Evolutionary conservation across 805 yeast species (phyloP).

Genomic region (Nakazawaea pomicola): DNA sequence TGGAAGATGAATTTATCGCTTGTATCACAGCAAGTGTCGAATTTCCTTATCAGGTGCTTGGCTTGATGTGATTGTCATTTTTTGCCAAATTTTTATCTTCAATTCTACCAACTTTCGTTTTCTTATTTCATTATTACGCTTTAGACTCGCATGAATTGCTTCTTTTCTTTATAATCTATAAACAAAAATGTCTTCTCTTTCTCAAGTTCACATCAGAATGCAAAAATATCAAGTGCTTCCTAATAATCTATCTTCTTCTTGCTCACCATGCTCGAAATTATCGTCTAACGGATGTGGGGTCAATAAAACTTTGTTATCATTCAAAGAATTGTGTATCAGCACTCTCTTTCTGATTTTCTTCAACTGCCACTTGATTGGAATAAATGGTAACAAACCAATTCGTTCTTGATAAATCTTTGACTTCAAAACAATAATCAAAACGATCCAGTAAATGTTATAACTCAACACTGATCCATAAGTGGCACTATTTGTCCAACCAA

Average conservation of each 20-base stretch:
- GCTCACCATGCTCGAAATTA: conserved; percentile 3
- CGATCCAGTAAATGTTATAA: conserved; percentile 68
- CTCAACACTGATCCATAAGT: conserved; percentile 82
- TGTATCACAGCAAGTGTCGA: conserved; percentile 75
- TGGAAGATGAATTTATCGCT: conserved; percentile 73
- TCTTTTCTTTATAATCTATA: not conserved
- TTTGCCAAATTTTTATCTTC: not conserved
- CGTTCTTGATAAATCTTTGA: conserved; percentile 44
- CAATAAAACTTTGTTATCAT: conserved; percentile 5
- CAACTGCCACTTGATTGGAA: conserved; percentile 61
- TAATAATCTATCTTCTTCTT: conserved; percentile 1
- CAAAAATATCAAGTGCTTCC: not conserved
- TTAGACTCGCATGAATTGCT: too few species aligned
- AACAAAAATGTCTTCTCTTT: too few species aligned
- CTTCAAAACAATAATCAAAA: conserved; percentile 40
- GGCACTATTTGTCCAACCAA: conserved; percentile 95
- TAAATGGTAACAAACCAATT: conserved; percentile 51
- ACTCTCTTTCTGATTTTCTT: conserved; percentile 43
- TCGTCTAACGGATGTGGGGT: not conserved
- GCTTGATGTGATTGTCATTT: conserved; percentile 5
- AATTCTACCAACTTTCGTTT: not conserved
- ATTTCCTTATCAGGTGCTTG: conserved; percentile 31
- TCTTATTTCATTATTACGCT: not conserved
- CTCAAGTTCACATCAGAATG: too few species aligned
- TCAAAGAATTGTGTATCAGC: conserved; percentile 14